Conservation (phyloP, 164 flowering plant species). For the Aristolochia contorta region DNA sequence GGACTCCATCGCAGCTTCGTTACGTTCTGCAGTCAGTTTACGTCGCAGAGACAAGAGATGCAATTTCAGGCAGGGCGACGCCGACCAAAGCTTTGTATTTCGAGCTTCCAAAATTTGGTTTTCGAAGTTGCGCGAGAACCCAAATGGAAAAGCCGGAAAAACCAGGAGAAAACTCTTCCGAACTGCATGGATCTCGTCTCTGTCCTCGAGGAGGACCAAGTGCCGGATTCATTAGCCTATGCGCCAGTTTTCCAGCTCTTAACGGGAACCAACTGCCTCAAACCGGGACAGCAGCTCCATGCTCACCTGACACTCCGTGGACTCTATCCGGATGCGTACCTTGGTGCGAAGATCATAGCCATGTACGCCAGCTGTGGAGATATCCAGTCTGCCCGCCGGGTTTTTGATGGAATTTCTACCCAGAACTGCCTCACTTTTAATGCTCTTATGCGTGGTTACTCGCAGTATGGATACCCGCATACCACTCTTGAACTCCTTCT, state of each 20-base stretch:
- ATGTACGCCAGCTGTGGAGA: slow-evolving; percentile 53
- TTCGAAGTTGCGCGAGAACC: too few relatives aligned
- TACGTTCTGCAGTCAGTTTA: too few relatives aligned
- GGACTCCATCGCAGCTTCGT: too few relatives aligned
- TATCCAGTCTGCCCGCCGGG: slow-evolving; percentile 17
- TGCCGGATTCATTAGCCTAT: slow-evolving; percentile 9
- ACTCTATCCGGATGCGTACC: slow-evolving; percentile 26
- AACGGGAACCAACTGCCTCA: slow-evolving; percentile 28
- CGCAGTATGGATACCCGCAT: slow-evolving; percentile 14
- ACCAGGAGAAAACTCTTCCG: too few relatives aligned
- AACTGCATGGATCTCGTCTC: too few relatives aligned
- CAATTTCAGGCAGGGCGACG: too few relatives aligned
- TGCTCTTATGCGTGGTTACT: slow-evolving; percentile 37
- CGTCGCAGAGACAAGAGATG: too few relatives aligned
- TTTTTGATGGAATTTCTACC: slow-evolving; percentile 15
- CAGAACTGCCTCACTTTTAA: slow-evolving; percentile 31
- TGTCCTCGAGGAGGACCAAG: too few relatives aligned
- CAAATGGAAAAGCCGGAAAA: too few relatives aligned
- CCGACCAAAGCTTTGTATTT: too few relatives aligned
- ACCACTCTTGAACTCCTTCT: slow-evolving; percentile 11
- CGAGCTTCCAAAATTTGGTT: too few relatives aligned
- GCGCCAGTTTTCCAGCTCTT: slow-evolving; percentile 34
- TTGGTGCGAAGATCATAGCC: slow-evolving; percentile 44
- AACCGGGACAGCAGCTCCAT: slow-evolving; percentile 38
- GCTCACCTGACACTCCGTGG: slow-evolving; percentile 38